Conservation (phyloP, 495 filamentous ascomycete genomes). For the Talaromyces proteolyticus region DNA sequence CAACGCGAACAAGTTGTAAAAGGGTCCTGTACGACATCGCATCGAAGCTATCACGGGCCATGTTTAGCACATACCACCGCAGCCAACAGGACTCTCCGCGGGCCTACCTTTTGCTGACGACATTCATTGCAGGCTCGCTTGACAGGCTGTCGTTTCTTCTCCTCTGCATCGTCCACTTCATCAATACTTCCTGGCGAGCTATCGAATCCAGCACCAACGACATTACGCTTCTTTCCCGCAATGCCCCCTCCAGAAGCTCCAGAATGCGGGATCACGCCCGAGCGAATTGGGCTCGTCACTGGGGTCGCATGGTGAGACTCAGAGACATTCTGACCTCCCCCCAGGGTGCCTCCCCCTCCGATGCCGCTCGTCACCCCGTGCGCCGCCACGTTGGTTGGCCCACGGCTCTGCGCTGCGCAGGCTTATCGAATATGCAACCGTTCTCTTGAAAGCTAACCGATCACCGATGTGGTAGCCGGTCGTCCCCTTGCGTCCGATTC, state of each 20-base stretch:
- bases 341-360: constrained; percentile 28
- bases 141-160: constrained; percentile 64
- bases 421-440: not conserved
- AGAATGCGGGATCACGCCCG: constrained; percentile 8
- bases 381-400: constrained; percentile 36
- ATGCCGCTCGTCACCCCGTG: constrained; percentile 28
- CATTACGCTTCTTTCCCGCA: constrained; percentile 41
- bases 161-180: constrained; percentile 57
- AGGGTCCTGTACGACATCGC: constrained; percentile 84
- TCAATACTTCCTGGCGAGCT: constrained; percentile 69
- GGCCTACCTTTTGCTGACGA: constrained; percentile 81
- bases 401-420: constrained; percentile 5
- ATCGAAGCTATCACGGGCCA: constrained; percentile 57
- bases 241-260: constrained; percentile 21
- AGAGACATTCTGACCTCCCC: constrained; percentile 18
- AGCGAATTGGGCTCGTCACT: constrained; percentile 2
- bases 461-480: not conserved
- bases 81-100: not conserved
- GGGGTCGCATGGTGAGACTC: constrained; percentile 6
- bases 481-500: constrained; percentile 1
- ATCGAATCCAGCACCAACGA: constrained; percentile 44
- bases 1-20: constrained; percentile 79
- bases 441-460: not conserved
- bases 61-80: constrained; percentile 5
- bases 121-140: constrained; percentile 95